Conservation (phyloP, 2,329 filamentous ascomycete species). For the Cercospora zeae-maydis region DNA sequence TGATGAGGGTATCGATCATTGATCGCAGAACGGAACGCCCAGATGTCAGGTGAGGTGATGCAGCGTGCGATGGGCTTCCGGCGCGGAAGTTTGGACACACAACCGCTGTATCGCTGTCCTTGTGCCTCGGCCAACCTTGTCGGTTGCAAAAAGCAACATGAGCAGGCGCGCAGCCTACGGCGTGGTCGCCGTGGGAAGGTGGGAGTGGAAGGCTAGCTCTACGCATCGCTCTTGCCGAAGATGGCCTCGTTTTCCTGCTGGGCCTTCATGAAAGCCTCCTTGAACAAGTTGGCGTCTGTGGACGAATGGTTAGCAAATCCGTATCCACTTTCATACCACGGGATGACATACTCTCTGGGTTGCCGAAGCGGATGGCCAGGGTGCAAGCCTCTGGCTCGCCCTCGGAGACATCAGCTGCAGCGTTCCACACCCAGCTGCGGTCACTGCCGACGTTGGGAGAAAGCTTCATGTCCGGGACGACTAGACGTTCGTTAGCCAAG, state of each 20-base stretch:
- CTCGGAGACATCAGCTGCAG: conserved; percentile 94
- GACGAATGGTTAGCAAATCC: conserved; percentile 14
- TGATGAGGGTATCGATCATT: conserved; percentile 17
- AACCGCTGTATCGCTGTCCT: neutral
- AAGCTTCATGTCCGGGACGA: conserved; percentile 98
- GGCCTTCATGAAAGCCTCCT: conserved; percentile 94
- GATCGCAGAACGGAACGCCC: conserved; percentile 29
- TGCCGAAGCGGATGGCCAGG: conserved; percentile 94
- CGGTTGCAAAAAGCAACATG: neutral
- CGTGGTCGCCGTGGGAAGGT: neutral
- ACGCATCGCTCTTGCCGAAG: conserved; percentile 51
- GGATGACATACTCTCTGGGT: conserved; percentile 76
- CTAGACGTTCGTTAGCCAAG: conserved; percentile 45
- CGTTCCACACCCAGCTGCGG: conserved; percentile 99
- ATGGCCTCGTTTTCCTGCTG: conserved; percentile 92
- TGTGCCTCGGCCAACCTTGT: neutral
- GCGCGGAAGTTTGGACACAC: neutral
- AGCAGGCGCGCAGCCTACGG: neutral
- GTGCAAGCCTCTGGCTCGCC: conserved; percentile 95
- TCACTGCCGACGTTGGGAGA: conserved; percentile 97
- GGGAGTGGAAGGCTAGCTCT: neutral
- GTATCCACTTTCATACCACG: neutral
- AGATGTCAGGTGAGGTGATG: conserved; percentile 21
- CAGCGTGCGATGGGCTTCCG: neutral
- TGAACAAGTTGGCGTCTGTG: conserved; percentile 91